A percentile compares a stretch with the other conserved stretches of the same genome.
phyloP scores from a whole-genome alignment of 768 basidiomycete genomes.

The Mycena crocata region DNA sequence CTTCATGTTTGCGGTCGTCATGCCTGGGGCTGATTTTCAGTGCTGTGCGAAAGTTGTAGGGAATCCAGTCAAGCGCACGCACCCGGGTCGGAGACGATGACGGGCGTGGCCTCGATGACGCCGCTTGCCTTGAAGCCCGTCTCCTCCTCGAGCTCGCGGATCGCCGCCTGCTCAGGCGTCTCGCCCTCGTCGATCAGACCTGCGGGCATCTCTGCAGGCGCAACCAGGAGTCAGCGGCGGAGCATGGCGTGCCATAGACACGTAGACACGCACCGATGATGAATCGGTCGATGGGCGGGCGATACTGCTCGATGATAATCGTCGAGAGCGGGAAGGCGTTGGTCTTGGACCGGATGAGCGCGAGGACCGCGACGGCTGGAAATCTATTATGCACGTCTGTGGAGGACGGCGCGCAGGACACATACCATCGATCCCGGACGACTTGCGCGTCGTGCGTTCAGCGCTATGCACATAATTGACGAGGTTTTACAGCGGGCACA shows the following conservation, averaged over 20 bases:
- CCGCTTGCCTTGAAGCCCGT: slow-evolving; percentile 83
- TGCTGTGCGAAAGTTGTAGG: background rate
- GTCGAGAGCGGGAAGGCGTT: slow-evolving; percentile 80
- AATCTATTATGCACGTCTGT: background rate
- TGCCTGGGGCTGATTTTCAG: slow-evolving; percentile 59
- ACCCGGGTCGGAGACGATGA: slow-evolving; percentile 82
- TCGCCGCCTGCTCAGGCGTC: slow-evolving; percentile 80
- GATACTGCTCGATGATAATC: slow-evolving; percentile 91
- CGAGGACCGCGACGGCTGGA: slow-evolving; percentile 88
- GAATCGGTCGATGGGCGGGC: slow-evolving; percentile 84
- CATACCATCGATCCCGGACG: slow-evolving; percentile 84
- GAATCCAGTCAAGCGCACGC: background rate
- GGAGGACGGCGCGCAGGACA: background rate
- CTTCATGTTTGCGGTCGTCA: slow-evolving; percentile 96
- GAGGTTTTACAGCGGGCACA: background rate
- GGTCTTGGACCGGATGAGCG: slow-evolving; percentile 81
- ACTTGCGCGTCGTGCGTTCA: slow-evolving; percentile 81
- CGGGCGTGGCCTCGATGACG: slow-evolving; percentile 71
- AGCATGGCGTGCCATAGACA: background rate
- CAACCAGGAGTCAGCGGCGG: background rate
- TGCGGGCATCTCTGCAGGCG: slow-evolving; percentile 64
- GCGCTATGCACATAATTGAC: slow-evolving; percentile 64
- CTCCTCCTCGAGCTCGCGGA: slow-evolving; percentile 93
- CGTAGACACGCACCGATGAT: slow-evolving; percentile 68
- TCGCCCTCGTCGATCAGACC: slow-evolving; percentile 91